Evolutionary conservation across 1,284 basidiomycete species (phyloP), one percentile per base, ranked within the genome.

Genomic region (Afroboletus lepidellus): DNA sequence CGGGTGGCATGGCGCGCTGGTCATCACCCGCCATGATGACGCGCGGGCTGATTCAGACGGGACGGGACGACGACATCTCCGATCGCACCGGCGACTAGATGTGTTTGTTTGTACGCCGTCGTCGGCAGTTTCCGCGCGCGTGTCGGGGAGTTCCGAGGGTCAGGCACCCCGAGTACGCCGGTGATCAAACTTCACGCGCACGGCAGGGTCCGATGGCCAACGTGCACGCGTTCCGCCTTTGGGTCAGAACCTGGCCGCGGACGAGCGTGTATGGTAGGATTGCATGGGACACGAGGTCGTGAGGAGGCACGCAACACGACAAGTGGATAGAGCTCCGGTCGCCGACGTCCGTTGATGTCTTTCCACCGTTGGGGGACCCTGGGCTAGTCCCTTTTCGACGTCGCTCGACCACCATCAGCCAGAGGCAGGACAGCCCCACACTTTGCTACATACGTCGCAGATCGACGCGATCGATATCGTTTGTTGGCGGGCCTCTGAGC

Each of bases 181-280:
- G 46, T 47, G 46, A 47, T 47, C 46, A 47, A 47, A 30, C n/a
- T n/a, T n/a, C n/a, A n/a, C n/a, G n/a, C n/a, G n/a, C n/a, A 29
- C 27, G 27, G 12, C 3, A 29, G n/a, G n/a, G n/a, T n/a, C n/a
- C n/a, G n/a, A n/a, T n/a, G n/a, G n/a, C n/a, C n/a, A n/a, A n/a
- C n/a, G n/a, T n/a, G n/a, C n/a, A n/a, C n/a, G n/a, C n/a, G n/a
- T n/a, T n/a, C n/a, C n/a, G n/a, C n/a, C n/a, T n/a, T n/a, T n/a
- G n/a, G n/a, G n/a, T n/a, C n/a, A n/a, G n/a, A n/a, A n/a, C n/a
- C n/a, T n/a, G n/a, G n/a, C n/a, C n/a, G n/a, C n/a, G n/a, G n/a
- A n/a, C n/a, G n/a, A n/a, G n/a, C n/a, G n/a, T n/a, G n/a, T n/a
- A n/a, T n/a, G n/a, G n/a, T n/a, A n/a, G n/a, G n/a, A n/a, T n/a